Percentiles rank a stretch among this genome's conserved stretches.
phyloP scores from a whole-genome alignment of 2,329 filamentous ascomycete genomes.

The Ophiosphaerella herpotricha region DNA sequence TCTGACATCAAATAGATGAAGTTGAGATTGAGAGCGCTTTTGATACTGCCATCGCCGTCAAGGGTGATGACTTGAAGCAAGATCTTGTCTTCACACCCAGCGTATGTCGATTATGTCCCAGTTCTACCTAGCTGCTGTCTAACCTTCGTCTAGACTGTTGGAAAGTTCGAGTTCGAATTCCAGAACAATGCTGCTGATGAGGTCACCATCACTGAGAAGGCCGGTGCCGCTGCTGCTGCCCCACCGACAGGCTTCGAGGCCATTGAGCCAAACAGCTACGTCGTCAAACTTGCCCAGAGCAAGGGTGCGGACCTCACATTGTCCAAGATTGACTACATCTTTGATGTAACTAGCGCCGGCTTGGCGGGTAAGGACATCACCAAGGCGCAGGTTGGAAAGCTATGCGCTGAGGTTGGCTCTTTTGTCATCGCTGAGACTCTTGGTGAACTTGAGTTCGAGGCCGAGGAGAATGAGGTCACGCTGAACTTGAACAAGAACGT shows the following conservation, averaged over 20 bases:
- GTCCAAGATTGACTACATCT: constrained; percentile 30
- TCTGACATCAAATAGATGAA: constrained; percentile 11
- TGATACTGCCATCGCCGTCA: constrained; percentile 8
- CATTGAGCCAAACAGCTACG: constrained; percentile 23
- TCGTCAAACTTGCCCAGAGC: constrained; percentile 18
- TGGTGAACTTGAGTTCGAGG: constrained; percentile 28
- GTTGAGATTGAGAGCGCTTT: constrained; percentile 15
- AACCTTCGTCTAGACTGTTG: constrained; percentile 10
- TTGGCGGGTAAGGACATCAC: constrained; percentile 25
- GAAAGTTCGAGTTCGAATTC: constrained; percentile 28
- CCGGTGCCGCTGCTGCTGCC: constrained; percentile 14
- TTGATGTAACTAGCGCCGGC: constrained; percentile 18
- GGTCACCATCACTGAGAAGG: constrained; percentile 27
- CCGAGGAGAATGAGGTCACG: constrained; percentile 29
- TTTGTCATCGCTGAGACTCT: constrained; percentile 23
- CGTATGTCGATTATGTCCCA: neutral
- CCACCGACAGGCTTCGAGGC: constrained; percentile 26
- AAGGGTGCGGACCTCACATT: constrained; percentile 26
- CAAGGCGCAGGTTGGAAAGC: constrained; percentile 19
- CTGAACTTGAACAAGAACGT: constrained; percentile 30
- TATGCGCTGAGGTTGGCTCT: constrained; percentile 21
- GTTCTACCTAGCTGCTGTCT: too few relatives aligned
- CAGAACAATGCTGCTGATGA: constrained; percentile 18
- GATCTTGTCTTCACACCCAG: constrained; percentile 27
- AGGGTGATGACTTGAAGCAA: constrained; percentile 27